Base-by-base conservation (phyloP, 768 basidiomycete species). In the Amanita jacksonii region DNA sequence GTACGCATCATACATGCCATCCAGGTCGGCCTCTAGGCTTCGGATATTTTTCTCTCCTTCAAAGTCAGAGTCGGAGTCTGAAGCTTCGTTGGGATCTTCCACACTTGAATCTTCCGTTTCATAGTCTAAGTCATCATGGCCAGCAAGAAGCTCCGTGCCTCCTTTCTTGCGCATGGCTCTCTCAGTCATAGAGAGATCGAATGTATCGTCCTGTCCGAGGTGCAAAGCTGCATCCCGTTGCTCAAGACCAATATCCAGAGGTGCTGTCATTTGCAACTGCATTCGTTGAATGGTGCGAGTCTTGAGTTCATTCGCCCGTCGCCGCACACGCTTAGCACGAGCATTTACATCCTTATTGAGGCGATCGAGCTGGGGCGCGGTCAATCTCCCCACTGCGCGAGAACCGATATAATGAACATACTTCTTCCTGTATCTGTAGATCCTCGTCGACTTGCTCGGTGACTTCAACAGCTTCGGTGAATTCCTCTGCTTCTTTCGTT, bases 191-290 rank as follows among this genome's bases (percentile, higher is more conserved):
- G 43, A 45, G 32, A 98, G 73, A 55, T 93, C 89, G 54, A 98
- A 98, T 18, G 96, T 68, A 52, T 98, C 92, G 19, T 81, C 85
- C 54, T 85, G 82, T 5, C 86, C 87, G 18, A 75, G 57, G n/a
- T 65, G 69, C 13, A 94, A 70, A 13, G 84, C 71, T 2, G 77
- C 65, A 51, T 94, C 91, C 41, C 74, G 70, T 53, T 85, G 85
- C 54, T 91, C 88, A 47, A 92, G 62, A 58, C 92, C 93, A 51
- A 98, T 92, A 54, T 97, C 96, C 52, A 93, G 67, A n/a, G 96
- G 96, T 15, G 91, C 90, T 9, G 86, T 88, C 96, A 99, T 99
- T 57, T 88, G 84, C 36, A 98, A 72, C 59, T 98, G 96, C 79
- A 98, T 85, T 41, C 93, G 84, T 57, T 90, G 88, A 31, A 98